Percentiles rank a stretch among this genome's conserved stretches.
phyloP scores from a whole-genome alignment of 2,329 filamentous ascomycete species.

The Metarhizium guizhouense region DNA sequence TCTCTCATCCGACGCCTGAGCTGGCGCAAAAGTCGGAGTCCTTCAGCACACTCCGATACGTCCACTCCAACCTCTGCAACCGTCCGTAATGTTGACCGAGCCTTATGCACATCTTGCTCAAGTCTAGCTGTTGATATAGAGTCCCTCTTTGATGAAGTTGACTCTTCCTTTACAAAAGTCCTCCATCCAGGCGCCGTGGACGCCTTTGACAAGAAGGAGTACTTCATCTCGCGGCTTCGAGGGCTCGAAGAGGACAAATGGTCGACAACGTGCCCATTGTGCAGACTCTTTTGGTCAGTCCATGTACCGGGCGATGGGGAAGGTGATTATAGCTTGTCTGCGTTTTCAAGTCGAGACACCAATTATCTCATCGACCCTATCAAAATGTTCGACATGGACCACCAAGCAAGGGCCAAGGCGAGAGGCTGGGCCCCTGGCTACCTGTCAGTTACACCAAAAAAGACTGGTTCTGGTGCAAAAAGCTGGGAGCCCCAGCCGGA shows the following conservation, averaged over 20 bases:
- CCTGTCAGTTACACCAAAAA: conserved; percentile 24
- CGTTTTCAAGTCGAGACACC: conserved; percentile 24
- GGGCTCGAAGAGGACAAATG: conserved; percentile 23
- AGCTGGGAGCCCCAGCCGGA: conserved; percentile 21
- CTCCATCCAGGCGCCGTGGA: conserved; percentile 20
- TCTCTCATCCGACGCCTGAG: conserved; percentile 27
- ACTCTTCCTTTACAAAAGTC: conserved; percentile 18
- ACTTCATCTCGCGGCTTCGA: conserved; percentile 17
- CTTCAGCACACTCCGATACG: conserved; percentile 24
- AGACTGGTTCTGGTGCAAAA: conserved; percentile 17
- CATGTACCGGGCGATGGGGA: conserved; percentile 21
- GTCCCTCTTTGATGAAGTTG: conserved; percentile 22
- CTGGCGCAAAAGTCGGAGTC: conserved; percentile 26
- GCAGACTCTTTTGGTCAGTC: conserved; percentile 24
- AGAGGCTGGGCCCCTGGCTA: conserved; percentile 21
- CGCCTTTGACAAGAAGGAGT: conserved; percentile 22
- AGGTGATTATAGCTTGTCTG: conserved; percentile 22
- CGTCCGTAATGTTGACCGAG: conserved; percentile 19
- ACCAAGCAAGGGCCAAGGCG: conserved; percentile 18
- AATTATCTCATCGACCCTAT: conserved; percentile 24
- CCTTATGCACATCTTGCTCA: conserved; percentile 21
- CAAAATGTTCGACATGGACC: conserved; percentile 22
- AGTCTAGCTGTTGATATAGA: conserved; percentile 25
- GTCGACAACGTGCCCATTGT: conserved; percentile 24
- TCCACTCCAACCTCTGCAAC: conserved; percentile 9